Base-by-base conservation (phyloP, 1,284 basidiomycete genomes). In the Sporisorium iseilematis-ciliati region DNA sequence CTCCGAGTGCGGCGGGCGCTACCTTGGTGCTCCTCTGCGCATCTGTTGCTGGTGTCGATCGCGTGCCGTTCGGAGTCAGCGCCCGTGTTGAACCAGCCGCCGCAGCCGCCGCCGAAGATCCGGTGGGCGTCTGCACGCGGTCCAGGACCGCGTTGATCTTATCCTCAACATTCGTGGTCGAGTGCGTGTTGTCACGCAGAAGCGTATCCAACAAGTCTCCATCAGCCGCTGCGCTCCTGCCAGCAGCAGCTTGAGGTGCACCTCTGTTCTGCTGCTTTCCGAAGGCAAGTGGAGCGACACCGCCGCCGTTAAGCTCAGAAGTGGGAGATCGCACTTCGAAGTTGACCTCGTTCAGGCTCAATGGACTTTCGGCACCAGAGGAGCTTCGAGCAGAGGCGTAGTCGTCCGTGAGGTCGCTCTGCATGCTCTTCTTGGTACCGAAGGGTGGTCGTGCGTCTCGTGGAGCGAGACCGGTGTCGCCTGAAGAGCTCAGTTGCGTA, bases 91-190 rank as follows among this genome's bases (percentile, higher is more conserved):
- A 6, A 21, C 7, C 25, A 11, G 38, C 45, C 4, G 38, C 12
- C 18, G 31, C 26, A 3, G 43, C 25, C 7, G 38, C 45, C 4
- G 38, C 12, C 18, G 31, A 40, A 3, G 43, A 55, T 8, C 31
- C 18, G 35, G 56, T 55, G 20, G 64, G 65, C 21, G 63, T 67
- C 52, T 69, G 49, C 18, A 75, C 76, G 11, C 76, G 61, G 41
- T 69, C 49, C 20, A 81, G 65, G 5, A 81, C 78, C 20, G 77
- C 76, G 25, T 81, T 75, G 63, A 81, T 81, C 35, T 62, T 59
- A 14, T 80, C 78, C 46, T 81, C 78, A 5, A 80, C 64, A 10
- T 49, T 42, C 12, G 65, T 59, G 12, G 48, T 48, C 8, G 50
- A 31, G 21, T 58, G 51, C 31, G 56, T 26, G 20, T 59, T 46